Evolutionary conservation across 1,139 yeast genomes (phyloP), one percentile per base, ranked within the genome.

Genomic region (Taphrina communis): DNA sequence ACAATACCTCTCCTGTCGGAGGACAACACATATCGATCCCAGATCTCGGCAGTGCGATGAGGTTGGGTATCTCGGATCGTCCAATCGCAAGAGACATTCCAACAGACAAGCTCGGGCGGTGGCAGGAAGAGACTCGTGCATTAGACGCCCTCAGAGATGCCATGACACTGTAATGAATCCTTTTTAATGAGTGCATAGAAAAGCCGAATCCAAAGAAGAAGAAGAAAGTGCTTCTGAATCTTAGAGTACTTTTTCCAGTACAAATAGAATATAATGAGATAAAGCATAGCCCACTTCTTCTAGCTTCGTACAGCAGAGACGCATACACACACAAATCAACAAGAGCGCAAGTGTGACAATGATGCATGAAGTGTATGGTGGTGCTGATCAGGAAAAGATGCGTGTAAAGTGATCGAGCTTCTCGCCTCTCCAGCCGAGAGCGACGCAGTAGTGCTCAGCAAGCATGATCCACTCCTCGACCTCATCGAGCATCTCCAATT

Each of bases 401-500:
- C 21, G n/a, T 6, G 14, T 35, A 21, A 50, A 50, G 53, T 21
- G 31, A 8, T 50, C 36, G 9, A 50, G n/a, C 8, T 21, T 7
- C n/a, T 53, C 25, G 6, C 60, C 53, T 44, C 31, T 42, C 61
- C 60, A 57, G 31, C 68, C 71, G 11, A 81, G 78, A 1, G 82
- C 79, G 21, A 89, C 77, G 71, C 96, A 88, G 75, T 94, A 94
- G 77, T 94, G 99, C 57, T 84, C 82, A 72, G 90, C 84, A 70
- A 94, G 81, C 55, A 94, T 79, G 72, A 82, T 81, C 74, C 94
- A 82, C 76, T 94, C 99, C 78, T 94, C 99, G 14, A 91, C 79
- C 77, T 94, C 99, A 78, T 94, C 99, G 51, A 94, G 80, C 73
- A 92, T 81, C 76, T 94, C 98, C 63, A 93, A 80, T 41, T 79